A percentile compares a stretch with the other conserved stretches of the same genome.
Conservation (phyloP, 495 filamentous ascomycete genomes). For the Evernia prunastri region DNA sequence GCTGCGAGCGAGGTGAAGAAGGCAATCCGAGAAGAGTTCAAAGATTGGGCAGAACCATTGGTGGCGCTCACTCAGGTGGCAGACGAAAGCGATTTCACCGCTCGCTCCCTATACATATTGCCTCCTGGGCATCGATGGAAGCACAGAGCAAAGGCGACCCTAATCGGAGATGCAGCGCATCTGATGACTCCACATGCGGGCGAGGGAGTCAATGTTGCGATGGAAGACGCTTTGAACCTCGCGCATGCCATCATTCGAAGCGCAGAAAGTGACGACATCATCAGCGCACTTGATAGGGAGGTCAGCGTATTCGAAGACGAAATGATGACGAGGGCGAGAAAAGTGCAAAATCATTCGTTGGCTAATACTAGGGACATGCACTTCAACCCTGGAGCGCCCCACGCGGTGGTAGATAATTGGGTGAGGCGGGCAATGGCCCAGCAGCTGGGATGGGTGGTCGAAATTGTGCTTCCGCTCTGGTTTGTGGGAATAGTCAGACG, state of each 20-base stretch:
- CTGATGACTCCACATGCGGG: constrained; percentile 56
- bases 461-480: constrained; percentile 21
- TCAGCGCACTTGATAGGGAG: constrained; percentile 5
- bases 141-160: constrained; percentile 38
- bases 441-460: constrained; percentile 15
- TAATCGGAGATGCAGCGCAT: constrained; percentile 59
- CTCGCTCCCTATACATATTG: constrained; percentile 43
- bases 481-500: constrained; percentile 17
- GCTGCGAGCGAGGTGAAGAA: constrained; percentile 20
- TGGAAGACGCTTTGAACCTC: constrained; percentile 53
- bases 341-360: constrained; percentile 14
- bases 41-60: constrained; percentile 29
- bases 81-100: constrained; percentile 16
- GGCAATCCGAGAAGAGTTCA: constrained; percentile 22
- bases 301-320: constrained; percentile 16
- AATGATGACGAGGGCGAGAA: constrained; percentile 19
- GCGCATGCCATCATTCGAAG: constrained; percentile 38
- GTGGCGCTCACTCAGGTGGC: constrained; percentile 19
- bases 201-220: constrained; percentile 53
- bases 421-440: constrained; percentile 13
- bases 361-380: constrained; percentile 20
- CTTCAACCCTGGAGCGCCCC: constrained; percentile 20
- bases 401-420: constrained; percentile 17
- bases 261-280: not conserved
- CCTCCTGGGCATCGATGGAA: constrained; percentile 47